A percentile compares a stretch with the other conserved stretches of the same genome.
These are phyloP conservation scores for Aspergillus eucalypticola DNA, from an alignment of 2,329 filamentous ascomycete species.

Conservation along the genomic window DNA sequence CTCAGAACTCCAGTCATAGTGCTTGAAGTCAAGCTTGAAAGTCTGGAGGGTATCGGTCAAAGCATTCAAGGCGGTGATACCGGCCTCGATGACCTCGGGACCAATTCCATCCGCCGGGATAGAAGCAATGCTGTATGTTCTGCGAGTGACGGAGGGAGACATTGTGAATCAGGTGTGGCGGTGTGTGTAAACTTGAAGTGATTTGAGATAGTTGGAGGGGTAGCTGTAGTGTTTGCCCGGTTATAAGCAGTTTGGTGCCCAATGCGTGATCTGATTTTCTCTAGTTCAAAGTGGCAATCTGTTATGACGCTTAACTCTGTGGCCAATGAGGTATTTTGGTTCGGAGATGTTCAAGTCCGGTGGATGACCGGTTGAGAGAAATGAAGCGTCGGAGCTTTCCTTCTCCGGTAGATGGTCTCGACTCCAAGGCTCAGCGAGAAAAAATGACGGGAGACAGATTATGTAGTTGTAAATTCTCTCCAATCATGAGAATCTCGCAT, in stretches of 20 bases:
- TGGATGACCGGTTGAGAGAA: neutral
- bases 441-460: neutral
- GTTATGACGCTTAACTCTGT: neutral
- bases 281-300: too few relatives aligned
- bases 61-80: constrained; percentile 60
- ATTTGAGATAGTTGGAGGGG: too few relatives aligned
- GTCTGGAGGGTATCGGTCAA: constrained; percentile 48
- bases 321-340: neutral
- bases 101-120: constrained; percentile 72
- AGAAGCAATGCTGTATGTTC: constrained; percentile 56
- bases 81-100: constrained; percentile 65
- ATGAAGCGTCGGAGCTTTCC: neutral
- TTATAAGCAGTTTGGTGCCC: too few relatives aligned
- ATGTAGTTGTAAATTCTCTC: neutral
- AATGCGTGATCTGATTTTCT: too few relatives aligned
- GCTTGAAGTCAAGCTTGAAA: constrained; percentile 62
- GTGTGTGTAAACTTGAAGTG: too few relatives aligned
- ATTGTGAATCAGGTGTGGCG: too few relatives aligned
- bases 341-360: neutral
- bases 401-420: neutral
- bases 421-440: neutral
- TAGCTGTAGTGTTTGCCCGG: too few relatives aligned
- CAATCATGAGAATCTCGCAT: neutral
- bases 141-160: too few relatives aligned
- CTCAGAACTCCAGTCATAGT: constrained; percentile 68